A percentile compares a stretch with the other conserved stretches of the same genome.
phyloP scores from a whole-genome alignment of 495 filamentous ascomycete genomes.

The Penicillium paxilli region DNA sequence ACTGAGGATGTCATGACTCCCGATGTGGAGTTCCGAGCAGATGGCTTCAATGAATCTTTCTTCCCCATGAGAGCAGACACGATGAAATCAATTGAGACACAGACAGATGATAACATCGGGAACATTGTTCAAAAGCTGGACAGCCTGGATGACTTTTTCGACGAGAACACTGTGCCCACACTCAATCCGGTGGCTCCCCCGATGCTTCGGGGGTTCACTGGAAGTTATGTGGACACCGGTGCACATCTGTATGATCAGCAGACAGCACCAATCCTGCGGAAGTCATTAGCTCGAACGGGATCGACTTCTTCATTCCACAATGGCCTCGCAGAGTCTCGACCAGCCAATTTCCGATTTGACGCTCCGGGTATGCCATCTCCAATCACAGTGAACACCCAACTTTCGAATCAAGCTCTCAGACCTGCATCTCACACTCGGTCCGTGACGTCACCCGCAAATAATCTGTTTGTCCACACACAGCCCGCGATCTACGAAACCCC shows the following conservation, averaged over 20 bases:
- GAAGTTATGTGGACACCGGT: slow-evolving; percentile 68
- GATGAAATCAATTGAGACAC: slow-evolving; percentile 86
- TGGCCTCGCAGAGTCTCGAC: slow-evolving; percentile 75
- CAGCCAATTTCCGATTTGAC: slow-evolving; percentile 52
- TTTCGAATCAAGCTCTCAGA: slow-evolving; percentile 34
- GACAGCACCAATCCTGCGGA: slow-evolving; percentile 85
- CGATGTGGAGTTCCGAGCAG: slow-evolving; percentile 87
- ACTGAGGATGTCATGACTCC: slow-evolving; percentile 67
- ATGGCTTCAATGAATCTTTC: slow-evolving; percentile 80
- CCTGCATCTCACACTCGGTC: slow-evolving; percentile 69
- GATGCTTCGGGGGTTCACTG: slow-evolving; percentile 64
- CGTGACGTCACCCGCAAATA: slow-evolving; percentile 66
- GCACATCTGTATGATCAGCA: slow-evolving; percentile 93
- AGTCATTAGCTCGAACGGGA: slow-evolving; percentile 70
- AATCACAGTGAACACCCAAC: slow-evolving; percentile 22
- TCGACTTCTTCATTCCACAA: slow-evolving; percentile 84
- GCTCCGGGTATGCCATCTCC: slow-evolving; percentile 64
- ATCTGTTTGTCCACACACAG: slow-evolving; percentile 48
- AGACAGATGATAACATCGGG: slow-evolving; percentile 73
- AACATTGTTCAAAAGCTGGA: slow-evolving; percentile 90
- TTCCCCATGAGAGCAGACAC: slow-evolving; percentile 82
- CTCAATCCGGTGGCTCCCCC: slow-evolving; percentile 41
- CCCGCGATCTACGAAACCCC: slow-evolving; percentile 28
- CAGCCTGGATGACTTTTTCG: slow-evolving; percentile 94
- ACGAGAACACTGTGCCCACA: slow-evolving; percentile 57